A percentile compares a stretch with the other conserved stretches of the same genome.
Evolutionary conservation across 306 rosid genomes (phyloP).

Genomic region (Cucumis hystrix): DNA sequence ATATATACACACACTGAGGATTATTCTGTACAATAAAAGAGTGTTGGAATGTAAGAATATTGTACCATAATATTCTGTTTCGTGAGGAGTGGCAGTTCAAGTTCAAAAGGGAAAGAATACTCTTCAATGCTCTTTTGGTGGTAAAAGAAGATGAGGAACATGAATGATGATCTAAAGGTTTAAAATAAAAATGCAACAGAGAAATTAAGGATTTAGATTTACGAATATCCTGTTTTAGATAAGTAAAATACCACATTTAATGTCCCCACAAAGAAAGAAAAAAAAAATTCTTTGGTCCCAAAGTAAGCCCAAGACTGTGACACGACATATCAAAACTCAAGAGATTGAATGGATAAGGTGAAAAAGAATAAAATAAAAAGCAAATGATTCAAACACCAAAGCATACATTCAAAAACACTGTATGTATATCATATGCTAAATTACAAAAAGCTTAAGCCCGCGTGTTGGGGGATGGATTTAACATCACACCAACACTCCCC

Average conservation of each 20-base stretch:
- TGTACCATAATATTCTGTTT: not conserved
- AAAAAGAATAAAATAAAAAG: not conserved
- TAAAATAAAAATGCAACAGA: not conserved
- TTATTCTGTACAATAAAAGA: not conserved
- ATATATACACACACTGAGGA: not conserved
- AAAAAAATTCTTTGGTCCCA: not conserved
- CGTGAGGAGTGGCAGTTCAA: not conserved
- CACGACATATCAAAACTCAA: not conserved
- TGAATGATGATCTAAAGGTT: not conserved
- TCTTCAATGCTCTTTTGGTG: not conserved
- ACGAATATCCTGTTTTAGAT: not conserved
- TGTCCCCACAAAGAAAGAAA: not conserved
- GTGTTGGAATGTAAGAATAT: not conserved
- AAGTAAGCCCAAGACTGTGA: not conserved
- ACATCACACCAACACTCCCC: too few species aligned
- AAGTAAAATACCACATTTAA: not conserved
- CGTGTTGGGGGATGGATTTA: too few species aligned
- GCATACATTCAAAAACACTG: not conserved
- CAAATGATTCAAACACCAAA: not conserved
- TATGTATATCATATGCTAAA: not conserved
- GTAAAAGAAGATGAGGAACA: not conserved
- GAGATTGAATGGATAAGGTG: not conserved
- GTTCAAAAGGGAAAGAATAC: not conserved
- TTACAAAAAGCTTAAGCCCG: not conserved
- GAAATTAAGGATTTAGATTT: not conserved